A percentile compares a stretch with the other conserved stretches of the same genome.
Evolutionary conservation across 345 rosid species (phyloP).

Genomic region (Arabis hirsuta): DNA sequence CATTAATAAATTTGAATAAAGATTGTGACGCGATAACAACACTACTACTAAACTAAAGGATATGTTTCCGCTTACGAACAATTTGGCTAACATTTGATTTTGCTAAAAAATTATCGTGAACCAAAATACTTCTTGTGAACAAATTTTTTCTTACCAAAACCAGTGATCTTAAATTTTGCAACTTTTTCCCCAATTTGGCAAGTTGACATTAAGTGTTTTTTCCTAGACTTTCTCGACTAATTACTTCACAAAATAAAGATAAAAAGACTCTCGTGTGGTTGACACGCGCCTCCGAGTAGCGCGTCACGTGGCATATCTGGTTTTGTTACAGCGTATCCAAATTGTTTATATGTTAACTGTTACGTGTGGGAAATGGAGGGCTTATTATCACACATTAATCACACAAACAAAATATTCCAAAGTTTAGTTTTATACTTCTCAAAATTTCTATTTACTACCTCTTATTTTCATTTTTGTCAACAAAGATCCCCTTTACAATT

Average conservation of each 20-base stretch:
- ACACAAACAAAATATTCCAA: constrained; percentile 9
- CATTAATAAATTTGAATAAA: no score
- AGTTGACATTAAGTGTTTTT: constrained; percentile 27
- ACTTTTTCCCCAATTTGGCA: constrained; percentile 38
- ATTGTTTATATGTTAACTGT: constrained; percentile 41
- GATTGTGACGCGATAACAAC: no score
- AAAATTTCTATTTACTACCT: constrained; percentile 19
- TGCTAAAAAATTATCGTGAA: not conserved
- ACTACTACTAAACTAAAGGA: no score
- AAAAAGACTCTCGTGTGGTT: not conserved
- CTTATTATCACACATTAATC: constrained; percentile 28
- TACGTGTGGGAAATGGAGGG: constrained; percentile 40
- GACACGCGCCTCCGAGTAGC: constrained; percentile 33
- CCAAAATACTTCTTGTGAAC: constrained; percentile 20
- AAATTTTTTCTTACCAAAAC: constrained; percentile 15
- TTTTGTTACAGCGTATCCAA: constrained; percentile 45
- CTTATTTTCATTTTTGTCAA: not conserved
- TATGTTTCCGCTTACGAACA: not conserved
- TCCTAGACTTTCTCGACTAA: constrained; percentile 8
- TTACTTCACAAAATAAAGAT: not conserved
- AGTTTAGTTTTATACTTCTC: not conserved
- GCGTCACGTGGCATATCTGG: constrained; percentile 43
- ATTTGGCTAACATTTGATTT: not conserved
- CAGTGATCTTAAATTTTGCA: not conserved
- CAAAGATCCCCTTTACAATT: not conserved